These are phyloP conservation scores for Neurospora sp. DNA, from an alignment of 495 filamentous ascomycete genomes.

Conservation along the genomic window DNA sequence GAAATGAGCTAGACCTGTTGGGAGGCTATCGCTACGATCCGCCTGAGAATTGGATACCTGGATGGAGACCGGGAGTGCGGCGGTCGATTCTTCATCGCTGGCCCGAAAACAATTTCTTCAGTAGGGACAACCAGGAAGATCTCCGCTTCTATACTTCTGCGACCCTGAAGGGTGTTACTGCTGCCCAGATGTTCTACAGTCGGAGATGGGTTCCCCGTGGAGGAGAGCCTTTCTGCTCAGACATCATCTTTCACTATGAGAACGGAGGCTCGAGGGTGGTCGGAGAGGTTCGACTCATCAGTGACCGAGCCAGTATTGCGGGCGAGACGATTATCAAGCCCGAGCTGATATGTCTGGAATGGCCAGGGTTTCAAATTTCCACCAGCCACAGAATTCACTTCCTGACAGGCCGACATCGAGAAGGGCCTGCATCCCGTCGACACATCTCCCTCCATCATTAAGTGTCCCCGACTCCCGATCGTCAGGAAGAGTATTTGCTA, in stretches of 20 bases:
- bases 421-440: background rate
- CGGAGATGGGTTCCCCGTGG: background rate
- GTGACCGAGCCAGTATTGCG: background rate
- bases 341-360: background rate
- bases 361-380: background rate
- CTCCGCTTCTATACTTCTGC: background rate
- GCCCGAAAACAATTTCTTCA: background rate
- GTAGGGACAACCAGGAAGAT: background rate
- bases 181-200: background rate
- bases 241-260: background rate
- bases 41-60: background rate
- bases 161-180: background rate
- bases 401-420: background rate
- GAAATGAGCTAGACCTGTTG: background rate
- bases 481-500: background rate
- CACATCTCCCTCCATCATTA: background rate
- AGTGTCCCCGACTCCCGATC: background rate
- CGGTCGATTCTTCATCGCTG: background rate
- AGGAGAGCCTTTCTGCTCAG: background rate
- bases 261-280: background rate
- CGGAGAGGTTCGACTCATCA: background rate
- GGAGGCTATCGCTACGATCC: background rate
- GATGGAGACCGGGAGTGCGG: background rate
- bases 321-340: background rate
- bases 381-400: background rate